phyloP scores from a whole-genome alignment of 2,329 filamentous ascomycete genomes.

The Clonostachys sp. region DNA sequence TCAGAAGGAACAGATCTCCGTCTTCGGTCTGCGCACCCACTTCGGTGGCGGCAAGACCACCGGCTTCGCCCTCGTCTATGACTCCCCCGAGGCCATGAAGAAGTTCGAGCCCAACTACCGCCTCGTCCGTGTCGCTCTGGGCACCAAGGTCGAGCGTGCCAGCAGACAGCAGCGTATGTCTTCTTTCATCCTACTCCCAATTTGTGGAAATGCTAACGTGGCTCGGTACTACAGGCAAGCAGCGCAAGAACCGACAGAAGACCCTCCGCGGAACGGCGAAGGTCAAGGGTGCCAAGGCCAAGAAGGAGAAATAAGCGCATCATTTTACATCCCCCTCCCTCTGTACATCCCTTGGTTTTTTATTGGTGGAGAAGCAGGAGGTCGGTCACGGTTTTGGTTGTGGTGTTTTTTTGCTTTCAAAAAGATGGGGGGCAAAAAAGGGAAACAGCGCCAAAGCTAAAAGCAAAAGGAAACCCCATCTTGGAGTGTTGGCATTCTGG shows the following conservation, averaged over 20 bases:
- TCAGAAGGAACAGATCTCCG: constrained; percentile 93
- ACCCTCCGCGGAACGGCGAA: constrained; percentile 96
- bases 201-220: not conserved
- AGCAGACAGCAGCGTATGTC: constrained; percentile 98
- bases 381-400: no score
- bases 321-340: constrained; percentile 1
- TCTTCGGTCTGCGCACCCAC: constrained; percentile 98
- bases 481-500: no score
- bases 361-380: no score
- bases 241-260: constrained; percentile 99
- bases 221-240: constrained; percentile 73
- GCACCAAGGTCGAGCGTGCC: constrained; percentile 93
- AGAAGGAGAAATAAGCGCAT: constrained; percentile 83
- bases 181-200: constrained; percentile 1
- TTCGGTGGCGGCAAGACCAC: constrained; percentile 99
- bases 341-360: no score
- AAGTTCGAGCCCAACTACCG: constrained; percentile 99
- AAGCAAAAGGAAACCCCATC: no score
- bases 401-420: no score
- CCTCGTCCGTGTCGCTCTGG: constrained; percentile 88
- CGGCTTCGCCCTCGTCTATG: constrained; percentile 98
- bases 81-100: constrained; percentile 97
- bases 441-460: no score
- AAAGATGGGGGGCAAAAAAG: no score
- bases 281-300: constrained; percentile 91